A percentile compares a stretch with the other conserved stretches of the same genome.
phyloP scores from a whole-genome alignment of 805 yeast genomes.

The Monosporozyma yasuniensis region DNA sequence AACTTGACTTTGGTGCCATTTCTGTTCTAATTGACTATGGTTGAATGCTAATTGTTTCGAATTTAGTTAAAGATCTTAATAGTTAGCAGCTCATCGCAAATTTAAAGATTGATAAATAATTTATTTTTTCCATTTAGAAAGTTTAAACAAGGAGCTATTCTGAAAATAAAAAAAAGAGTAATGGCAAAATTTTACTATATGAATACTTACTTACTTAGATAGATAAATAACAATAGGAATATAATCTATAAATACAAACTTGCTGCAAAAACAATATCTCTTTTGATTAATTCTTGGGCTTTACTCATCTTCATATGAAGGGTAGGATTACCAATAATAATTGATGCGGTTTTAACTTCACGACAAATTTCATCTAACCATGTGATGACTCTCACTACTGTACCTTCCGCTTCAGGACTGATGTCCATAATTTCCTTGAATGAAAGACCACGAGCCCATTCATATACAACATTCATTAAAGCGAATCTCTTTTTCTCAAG shows the following conservation, averaged over 20 bases:
- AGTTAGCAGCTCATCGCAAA: neutral
- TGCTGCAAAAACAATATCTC: conserved; percentile 97
- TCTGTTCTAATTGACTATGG: neutral
- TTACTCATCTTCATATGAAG: conserved; percentile 81
- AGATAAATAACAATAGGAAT: neutral
- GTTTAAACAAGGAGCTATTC: neutral
- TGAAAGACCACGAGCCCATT: conserved; percentile 94
- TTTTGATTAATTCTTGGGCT: conserved; percentile 89
- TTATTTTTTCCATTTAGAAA: neutral
- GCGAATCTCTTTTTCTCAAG: conserved; percentile 80
- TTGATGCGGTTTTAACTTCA: conserved; percentile 86
- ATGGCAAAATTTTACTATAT: too few species aligned
- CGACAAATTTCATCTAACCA: conserved; percentile 91
- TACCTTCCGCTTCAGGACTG: conserved; percentile 89
- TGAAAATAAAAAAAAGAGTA: too few species aligned
- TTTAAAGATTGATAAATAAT: neutral
- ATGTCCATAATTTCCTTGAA: conserved; percentile 86
- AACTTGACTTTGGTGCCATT: conserved; percentile 26
- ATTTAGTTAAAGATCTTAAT: too few species aligned
- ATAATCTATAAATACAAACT: conserved; percentile 61
- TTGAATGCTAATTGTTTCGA: neutral
- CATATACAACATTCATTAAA: conserved; percentile 86
- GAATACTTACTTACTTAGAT: too few species aligned
- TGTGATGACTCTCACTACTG: conserved; percentile 91
- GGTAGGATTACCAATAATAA: conserved; percentile 89